Base-by-base conservation (phyloP, 2,329 filamentous ascomycete species). In the Penicillium sp. region DNA sequence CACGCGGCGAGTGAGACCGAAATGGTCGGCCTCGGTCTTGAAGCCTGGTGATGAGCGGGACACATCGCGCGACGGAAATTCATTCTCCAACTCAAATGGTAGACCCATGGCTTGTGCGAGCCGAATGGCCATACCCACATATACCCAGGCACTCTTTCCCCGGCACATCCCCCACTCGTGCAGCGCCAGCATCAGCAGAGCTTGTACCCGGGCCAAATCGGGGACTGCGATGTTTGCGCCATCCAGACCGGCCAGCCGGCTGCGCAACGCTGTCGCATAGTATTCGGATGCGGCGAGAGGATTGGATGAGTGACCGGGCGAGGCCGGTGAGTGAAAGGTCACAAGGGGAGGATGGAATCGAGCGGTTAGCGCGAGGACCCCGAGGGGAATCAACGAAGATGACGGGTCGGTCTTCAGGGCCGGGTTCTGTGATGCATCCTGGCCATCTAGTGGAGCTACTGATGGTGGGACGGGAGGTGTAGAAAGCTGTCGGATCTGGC, bases 91-190 rank as follows among this genome's bases (percentile, higher is more conserved):
- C 56, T 82, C 79, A 40, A 78, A 78, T 0, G 80, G 76, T 2
- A 82, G 67, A 5, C 80, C 80, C 71, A 81, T 77, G 14, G 77
- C 75, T 58, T 82, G 80, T 2, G 80, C 75, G 26, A 81, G 70
- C 19, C 80, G 73, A 25, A 81, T 77, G 4, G 77, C 79, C 65
- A 83, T 77, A 5, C 79, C 79, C 42, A 82, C 77, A 58, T 82
- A 82, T 16, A 79, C 64, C 80, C 83, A 86, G 6, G 83, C 83
- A 57, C 80, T 82, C 40, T 77, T 76, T 14, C 84, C 83, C 52
- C 82, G 78, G 59, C 80, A 81, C 76, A 82, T 84, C 33, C 83
- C 81, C 83, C 84, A 86, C 65, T 86, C 84, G 63, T 86, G 83
- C 52, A 85, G 74, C 3, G 80, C 81, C 4, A 87, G 75, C 83